Base-by-base conservation (phyloP, 768 basidiomycete genomes). In the Sistotremastrum suecicum region DNA sequence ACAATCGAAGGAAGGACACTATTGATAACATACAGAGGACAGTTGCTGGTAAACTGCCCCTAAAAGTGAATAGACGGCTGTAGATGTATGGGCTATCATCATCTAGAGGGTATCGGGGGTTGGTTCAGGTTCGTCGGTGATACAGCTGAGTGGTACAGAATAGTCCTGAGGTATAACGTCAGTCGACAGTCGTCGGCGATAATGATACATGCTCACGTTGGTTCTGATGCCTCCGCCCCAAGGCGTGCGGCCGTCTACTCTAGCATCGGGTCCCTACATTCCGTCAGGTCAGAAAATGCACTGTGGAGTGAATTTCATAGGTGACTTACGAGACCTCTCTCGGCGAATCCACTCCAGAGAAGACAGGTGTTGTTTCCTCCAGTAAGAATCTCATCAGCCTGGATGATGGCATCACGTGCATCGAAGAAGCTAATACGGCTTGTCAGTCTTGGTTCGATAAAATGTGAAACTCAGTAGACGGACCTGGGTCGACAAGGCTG, bases 211-310 rank as follows among this genome's bases (percentile, higher is more conserved):
- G 54, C 65, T 51, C 56, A 72, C 84, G 53, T 89, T 75, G 11
- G 69, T 71, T 50, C 91, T 73, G 44, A 86, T 65, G 48, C 90
- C 91, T 73, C 89, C 88, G 56, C 91, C 91, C 91, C 91, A 95
- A 11, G 89, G 90, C 5, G 86, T 87, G 48, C 72, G 66, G 43
- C 86, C 83, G 32, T 74, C 65, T 37, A 97, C 75, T 10, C 52
- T 64, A 3, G 94, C 86, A 54, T 90, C 80, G 7, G 66, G 58
- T 3, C 92, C 92, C 44, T 54, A 48, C 9, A 2, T 20, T 20
- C 20, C 20, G 20, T 4, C 10, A 12, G 0, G n/a, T 39, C 44
- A 28, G 51, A 41, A 8, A 36, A 40, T 28, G 41, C 1, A 49
- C 20, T 39, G 8, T 34, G 37, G 28, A n/a, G n/a, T 6, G 5